Conservation (phyloP, 768 basidiomycete genomes). For the Suillus fuscotomentosus region DNA sequence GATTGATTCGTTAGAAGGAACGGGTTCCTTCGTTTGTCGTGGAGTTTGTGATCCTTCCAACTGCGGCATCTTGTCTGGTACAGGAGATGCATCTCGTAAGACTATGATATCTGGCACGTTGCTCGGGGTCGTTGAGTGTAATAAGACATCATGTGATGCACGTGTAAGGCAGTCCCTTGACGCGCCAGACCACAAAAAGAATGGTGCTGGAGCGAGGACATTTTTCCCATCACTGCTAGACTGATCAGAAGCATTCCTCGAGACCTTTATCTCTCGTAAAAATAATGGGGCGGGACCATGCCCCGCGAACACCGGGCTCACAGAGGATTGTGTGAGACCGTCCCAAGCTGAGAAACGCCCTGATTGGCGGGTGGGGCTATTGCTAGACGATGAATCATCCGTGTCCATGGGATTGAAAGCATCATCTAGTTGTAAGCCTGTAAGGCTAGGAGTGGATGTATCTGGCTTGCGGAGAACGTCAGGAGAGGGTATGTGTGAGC, state of each 20-base stretch:
- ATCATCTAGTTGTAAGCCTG: conserved; percentile 23
- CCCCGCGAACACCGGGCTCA: conserved; percentile 12
- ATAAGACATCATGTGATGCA: neutral
- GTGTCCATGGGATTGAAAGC: conserved; percentile 26
- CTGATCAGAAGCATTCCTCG: neutral
- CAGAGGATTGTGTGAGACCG: conserved; percentile 6
- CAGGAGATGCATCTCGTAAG: neutral
- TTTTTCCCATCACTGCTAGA: conserved; percentile 4
- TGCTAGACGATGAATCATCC: conserved; percentile 30
- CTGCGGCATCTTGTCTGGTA: neutral
- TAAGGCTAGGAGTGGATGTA: conserved; percentile 15
- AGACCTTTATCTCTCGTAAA: conserved; percentile 12
- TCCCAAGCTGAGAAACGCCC: conserved; percentile 26
- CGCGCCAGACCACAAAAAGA: conserved; percentile 13
- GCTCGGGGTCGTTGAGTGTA: neutral
- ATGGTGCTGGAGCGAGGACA: conserved; percentile 14
- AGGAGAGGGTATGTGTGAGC: conserved; percentile 32
- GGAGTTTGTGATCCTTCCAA: conserved; percentile 9
- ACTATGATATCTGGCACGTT: neutral
- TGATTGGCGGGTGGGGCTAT: conserved; percentile 17
- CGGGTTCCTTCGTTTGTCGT: conserved; percentile 12
- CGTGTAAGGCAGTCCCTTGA: conserved; percentile 12
- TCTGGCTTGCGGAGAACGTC: conserved; percentile 30
- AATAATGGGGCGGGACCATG: conserved; percentile 11
- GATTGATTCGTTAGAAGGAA: conserved; percentile 12